Percentiles rank a stretch among this genome's conserved stretches.
Conservation (phyloP, 768 basidiomycete genomes). For the Kwoniella bestiolae region DNA sequence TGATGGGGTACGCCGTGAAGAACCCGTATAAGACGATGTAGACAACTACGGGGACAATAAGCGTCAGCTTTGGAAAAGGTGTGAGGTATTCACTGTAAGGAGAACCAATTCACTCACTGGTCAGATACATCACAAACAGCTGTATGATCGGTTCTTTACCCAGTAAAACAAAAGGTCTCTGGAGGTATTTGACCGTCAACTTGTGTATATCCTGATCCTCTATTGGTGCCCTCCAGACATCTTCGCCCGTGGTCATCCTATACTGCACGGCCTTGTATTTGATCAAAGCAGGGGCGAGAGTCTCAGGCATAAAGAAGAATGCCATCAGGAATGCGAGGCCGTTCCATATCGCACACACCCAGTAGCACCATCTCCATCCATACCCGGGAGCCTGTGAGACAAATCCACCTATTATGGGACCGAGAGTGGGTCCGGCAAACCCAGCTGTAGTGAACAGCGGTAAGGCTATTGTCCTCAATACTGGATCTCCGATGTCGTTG, state of each 20-base stretch:
- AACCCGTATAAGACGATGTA: slow-evolving; percentile 35
- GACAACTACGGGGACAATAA: slow-evolving; percentile 22
- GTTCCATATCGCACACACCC: slow-evolving; percentile 39
- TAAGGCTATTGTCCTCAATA: slow-evolving; percentile 26
- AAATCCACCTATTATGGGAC: slow-evolving; percentile 36
- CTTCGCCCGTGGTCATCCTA: slow-evolving; percentile 27
- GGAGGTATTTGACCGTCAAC: slow-evolving; percentile 26
- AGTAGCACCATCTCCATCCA: slow-evolving; percentile 40
- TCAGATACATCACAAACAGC: slow-evolving; percentile 34
- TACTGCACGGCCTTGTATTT: slow-evolving; percentile 35
- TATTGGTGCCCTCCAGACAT: slow-evolving; percentile 30
- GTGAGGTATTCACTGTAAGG: background rate
- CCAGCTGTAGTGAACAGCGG: slow-evolving; percentile 34
- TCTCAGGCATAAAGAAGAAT: slow-evolving; percentile 39
- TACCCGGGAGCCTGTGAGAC: slow-evolving; percentile 5
- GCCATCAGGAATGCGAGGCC: slow-evolving; percentile 22
- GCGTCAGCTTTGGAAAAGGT: background rate
- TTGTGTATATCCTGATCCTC: slow-evolving; percentile 34
- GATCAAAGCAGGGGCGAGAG: slow-evolving; percentile 26
- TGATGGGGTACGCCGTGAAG: slow-evolving; percentile 35
- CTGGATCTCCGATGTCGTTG: slow-evolving; percentile 34
- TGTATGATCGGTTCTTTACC: slow-evolving; percentile 34
- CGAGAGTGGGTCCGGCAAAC: slow-evolving; percentile 36
- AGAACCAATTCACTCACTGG: slow-evolving; percentile 13
- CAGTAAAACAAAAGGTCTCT: slow-evolving; percentile 36